Conservation (phyloP, 768 basidiomycete species). For the Termitomyces sp. region DNA sequence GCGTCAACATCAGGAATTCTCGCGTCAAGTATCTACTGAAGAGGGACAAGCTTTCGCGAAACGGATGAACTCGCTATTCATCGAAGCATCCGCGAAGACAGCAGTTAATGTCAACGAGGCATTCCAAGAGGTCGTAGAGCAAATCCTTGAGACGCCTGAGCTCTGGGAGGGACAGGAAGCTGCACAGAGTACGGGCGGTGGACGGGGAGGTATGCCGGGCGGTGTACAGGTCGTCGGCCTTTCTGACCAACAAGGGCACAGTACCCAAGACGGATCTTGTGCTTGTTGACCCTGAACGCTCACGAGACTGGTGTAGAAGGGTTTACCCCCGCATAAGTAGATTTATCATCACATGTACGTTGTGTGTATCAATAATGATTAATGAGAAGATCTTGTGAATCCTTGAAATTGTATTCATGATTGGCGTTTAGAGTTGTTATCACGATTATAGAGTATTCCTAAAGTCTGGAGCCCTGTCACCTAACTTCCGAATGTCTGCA, state of each 20-base stretch:
- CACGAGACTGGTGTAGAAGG: background rate
- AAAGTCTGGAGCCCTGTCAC: constrained; percentile 61
- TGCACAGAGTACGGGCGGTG: constrained; percentile 29
- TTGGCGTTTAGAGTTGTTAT: background rate
- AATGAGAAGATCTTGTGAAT: background rate
- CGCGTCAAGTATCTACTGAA: constrained; percentile 73
- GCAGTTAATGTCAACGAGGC: constrained; percentile 75
- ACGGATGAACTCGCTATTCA: constrained; percentile 78
- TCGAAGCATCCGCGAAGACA: constrained; percentile 94
- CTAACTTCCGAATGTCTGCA: constrained; percentile 36
- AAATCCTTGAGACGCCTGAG: constrained; percentile 79
- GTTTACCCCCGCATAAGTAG: background rate
- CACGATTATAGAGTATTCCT: constrained; percentile 36
- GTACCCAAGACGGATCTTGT: constrained; percentile 19
- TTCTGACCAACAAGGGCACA: constrained; percentile 16
- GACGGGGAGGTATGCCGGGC: constrained; percentile 43
- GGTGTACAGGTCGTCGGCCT: constrained; percentile 41
- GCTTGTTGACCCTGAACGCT: constrained; percentile 18
- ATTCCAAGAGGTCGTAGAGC: constrained; percentile 66
- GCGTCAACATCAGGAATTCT: constrained; percentile 61
- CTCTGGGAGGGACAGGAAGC: constrained; percentile 50
- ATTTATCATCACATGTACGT: background rate
- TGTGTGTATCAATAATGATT: background rate
- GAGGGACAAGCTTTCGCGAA: constrained; percentile 80
- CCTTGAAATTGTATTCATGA: background rate